Conservation (phyloP, 441 rosid species). For the Adansonia rubrostipa region DNA sequence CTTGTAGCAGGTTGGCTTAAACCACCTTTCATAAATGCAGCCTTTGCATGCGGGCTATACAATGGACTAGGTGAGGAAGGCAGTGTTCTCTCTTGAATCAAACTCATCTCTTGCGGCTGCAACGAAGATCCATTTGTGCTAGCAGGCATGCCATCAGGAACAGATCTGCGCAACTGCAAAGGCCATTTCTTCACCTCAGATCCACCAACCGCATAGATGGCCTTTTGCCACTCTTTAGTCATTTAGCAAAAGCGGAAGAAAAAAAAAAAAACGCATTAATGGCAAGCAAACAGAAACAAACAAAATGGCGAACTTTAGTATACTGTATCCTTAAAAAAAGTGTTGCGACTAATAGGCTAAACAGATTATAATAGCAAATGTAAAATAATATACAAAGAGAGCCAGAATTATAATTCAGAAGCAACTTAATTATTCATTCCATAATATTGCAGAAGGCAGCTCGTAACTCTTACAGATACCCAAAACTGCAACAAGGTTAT, state of each 20-base stretch:
- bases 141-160: constrained; percentile 76
- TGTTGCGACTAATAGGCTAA: constrained; percentile 20
- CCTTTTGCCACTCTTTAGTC: constrained; percentile 94
- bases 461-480: neutral
- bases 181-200: constrained; percentile 98
- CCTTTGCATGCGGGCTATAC: constrained; percentile 83
- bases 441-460: neutral
- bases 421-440: constrained; percentile 1
- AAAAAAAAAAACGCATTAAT: constrained; percentile 12
- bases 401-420: constrained; percentile 6
- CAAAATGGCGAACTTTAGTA: constrained; percentile 10
- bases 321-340: neutral
- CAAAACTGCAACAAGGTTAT: constrained; percentile 8
- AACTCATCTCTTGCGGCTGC: constrained; percentile 92
- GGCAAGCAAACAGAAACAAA: constrained; percentile 22
- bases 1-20: constrained; percentile 79
- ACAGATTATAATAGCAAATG: constrained; percentile 4
- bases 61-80: constrained; percentile 88
- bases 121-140: constrained; percentile 73
- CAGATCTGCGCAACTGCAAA: constrained; percentile 85
- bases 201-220: constrained; percentile 91
- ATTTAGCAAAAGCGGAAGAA: neutral
- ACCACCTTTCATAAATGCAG: constrained; percentile 87
- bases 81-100: constrained; percentile 88
- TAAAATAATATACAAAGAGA: constrained; percentile 4